Evolutionary conservation across 345 rosid species (phyloP).

Genomic region (Alliaria petiolata): DNA sequence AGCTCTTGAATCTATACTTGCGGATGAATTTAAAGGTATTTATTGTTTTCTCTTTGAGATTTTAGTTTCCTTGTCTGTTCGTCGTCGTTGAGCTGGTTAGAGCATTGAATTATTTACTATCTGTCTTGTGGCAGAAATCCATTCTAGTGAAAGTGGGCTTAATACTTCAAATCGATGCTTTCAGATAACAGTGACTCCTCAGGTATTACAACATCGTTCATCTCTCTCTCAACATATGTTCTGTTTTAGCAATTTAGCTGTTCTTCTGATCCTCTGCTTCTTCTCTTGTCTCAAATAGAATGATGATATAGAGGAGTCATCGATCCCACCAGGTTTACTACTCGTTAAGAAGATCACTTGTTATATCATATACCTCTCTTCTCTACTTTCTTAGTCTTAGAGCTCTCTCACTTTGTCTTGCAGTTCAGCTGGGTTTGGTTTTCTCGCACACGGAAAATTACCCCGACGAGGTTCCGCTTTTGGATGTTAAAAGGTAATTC

Average conservation of each 20-base stretch:
- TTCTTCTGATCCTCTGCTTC: constrained; percentile 1
- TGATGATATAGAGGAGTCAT: constrained; percentile 66
- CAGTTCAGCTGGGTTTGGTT: constrained; percentile 87
- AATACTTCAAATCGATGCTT: constrained; percentile 84
- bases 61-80: neutral
- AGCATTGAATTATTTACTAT: neutral
- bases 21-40: constrained; percentile 93
- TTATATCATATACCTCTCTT: neutral
- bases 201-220: constrained; percentile 56
- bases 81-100: constrained; percentile 16
- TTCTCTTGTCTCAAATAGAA: constrained; percentile 64
- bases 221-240: too few relatives aligned
- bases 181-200: constrained; percentile 71
- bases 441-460: constrained; percentile 88
- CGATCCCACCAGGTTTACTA: constrained; percentile 57
- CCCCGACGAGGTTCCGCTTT: constrained; percentile 86
- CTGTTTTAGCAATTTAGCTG: neutral
- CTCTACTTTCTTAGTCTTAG: constrained; percentile 17
- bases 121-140: constrained; percentile 58
- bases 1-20: constrained; percentile 91
- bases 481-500: constrained; percentile 68
- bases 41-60: neutral
- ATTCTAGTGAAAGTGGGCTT: constrained; percentile 84
- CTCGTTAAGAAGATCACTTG: neutral
- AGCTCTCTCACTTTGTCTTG: constrained; percentile 30